phyloP scores from a whole-genome alignment of 805 yeast genomes.

The Debaryomyces prosopidis region DNA sequence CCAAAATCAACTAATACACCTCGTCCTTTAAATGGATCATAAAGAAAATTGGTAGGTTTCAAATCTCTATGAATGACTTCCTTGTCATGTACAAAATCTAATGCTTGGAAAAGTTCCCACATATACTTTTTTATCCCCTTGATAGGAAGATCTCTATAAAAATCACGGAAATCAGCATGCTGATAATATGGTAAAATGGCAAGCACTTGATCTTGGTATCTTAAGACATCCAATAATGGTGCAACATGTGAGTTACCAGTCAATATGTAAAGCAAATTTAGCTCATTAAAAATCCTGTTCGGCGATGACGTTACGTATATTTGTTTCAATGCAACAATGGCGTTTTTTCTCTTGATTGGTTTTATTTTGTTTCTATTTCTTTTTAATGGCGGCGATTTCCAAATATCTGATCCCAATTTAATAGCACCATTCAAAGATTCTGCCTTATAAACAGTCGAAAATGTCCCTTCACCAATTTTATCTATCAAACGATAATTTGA shows the following conservation, averaged over 20 bases:
- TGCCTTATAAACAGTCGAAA: constrained; percentile 62
- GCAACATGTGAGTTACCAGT: constrained; percentile 76
- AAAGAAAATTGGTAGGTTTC: constrained; percentile 65
- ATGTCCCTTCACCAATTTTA: constrained; percentile 69
- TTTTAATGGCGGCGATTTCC: constrained; percentile 48
- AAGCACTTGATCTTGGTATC: constrained; percentile 88
- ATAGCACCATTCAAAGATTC: constrained; percentile 49
- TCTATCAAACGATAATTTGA: constrained; percentile 51
- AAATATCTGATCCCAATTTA: constrained; percentile 37
- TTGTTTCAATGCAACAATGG: constrained; percentile 82
- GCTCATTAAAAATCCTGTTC: constrained; percentile 83
- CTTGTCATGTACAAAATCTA: constrained; percentile 56
- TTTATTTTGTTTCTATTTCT: constrained; percentile 16
- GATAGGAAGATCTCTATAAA: constrained; percentile 76
- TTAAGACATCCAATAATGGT: constrained; percentile 82
- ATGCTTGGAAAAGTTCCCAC: constrained; percentile 74
- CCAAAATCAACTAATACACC: constrained; percentile 95
- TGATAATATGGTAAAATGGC: constrained; percentile 90
- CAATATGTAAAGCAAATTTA: constrained; percentile 69
- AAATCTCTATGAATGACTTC: constrained; percentile 45
- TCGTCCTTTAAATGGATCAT: constrained; percentile 60
- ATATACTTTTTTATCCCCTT: constrained; percentile 80
- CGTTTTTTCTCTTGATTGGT: constrained; percentile 29
- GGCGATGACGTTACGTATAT: constrained; percentile 96
- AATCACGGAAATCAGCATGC: constrained; percentile 87